Conservation (phyloP, 352 stramenopile species). For the Phytophthora macrochlamydospora region DNA sequence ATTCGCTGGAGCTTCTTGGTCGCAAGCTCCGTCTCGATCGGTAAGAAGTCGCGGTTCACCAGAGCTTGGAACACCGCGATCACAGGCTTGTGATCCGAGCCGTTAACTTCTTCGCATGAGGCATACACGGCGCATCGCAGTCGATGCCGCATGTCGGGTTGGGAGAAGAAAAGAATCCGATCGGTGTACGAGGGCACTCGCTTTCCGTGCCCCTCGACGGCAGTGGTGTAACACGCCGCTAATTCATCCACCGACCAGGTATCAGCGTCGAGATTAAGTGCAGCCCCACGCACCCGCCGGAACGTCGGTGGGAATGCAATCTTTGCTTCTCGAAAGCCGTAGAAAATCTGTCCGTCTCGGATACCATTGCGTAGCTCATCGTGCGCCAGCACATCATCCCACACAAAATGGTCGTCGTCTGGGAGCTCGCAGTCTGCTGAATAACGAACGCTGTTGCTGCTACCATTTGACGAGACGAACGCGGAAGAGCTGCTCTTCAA, state of each 20-base stretch:
- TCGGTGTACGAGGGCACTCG: conserved; percentile 92
- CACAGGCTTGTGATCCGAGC: conserved; percentile 89
- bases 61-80: conserved; percentile 71
- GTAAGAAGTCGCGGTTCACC: conserved; percentile 60
- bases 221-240: conserved; percentile 58
- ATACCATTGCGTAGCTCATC: conserved; percentile 77
- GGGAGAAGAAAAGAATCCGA: conserved; percentile 86
- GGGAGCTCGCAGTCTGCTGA: conserved; percentile 47
- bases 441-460: conserved; percentile 30
- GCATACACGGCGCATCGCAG: conserved; percentile 74
- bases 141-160: conserved; percentile 65
- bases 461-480: conserved; percentile 35
- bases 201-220: conserved; percentile 51
- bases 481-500: conserved; percentile 29
- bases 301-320: conserved; percentile 85
- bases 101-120: conserved; percentile 72
- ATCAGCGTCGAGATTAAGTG: conserved; percentile 29
- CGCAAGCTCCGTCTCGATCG: conserved; percentile 50
- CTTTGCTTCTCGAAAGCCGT: conserved; percentile 74
- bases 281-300: conserved; percentile 55
- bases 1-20: conserved; percentile 56
- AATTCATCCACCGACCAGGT: conserved; percentile 33
- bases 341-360: conserved; percentile 62
- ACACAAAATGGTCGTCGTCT: conserved; percentile 48
- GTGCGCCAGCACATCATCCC: conserved; percentile 71